These are phyloP conservation scores for Leucaena leucocephala DNA, from an alignment of 306 rosid species.

Conservation along the genomic window DNA sequence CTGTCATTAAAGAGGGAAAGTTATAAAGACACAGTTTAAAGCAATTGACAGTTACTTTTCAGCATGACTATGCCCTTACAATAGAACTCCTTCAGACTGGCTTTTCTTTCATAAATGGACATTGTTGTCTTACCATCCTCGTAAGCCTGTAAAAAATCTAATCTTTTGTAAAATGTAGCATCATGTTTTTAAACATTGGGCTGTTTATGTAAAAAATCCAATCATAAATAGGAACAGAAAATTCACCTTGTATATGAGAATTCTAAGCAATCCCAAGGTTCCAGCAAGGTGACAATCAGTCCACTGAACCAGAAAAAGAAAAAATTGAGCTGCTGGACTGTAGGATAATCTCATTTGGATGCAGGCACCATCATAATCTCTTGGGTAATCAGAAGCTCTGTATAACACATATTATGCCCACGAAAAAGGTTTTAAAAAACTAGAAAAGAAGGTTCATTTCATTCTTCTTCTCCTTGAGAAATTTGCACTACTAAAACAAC, in stretches of 20 bases:
- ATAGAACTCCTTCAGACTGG: conserved; percentile 86
- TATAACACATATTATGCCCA: conserved; percentile 3
- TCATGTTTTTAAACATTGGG: neutral
- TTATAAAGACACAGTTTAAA: conserved; percentile 7
- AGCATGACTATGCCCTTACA: conserved; percentile 49
- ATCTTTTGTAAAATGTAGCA: conserved; percentile 25
- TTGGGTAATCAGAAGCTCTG: conserved; percentile 83
- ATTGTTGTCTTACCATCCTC: conserved; percentile 81
- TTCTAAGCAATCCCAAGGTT: conserved; percentile 75
- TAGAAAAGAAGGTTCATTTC: neutral
- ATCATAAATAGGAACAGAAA: neutral
- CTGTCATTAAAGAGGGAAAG: conserved; percentile 46
- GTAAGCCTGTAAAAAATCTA: conserved; percentile 54
- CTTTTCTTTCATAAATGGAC: conserved; percentile 71
- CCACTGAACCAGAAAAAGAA: conserved; percentile 83
- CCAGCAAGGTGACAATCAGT: conserved; percentile 88
- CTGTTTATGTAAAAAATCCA: neutral
- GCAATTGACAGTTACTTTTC: conserved; percentile 7
- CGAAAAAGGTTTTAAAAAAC: neutral
- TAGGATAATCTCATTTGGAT: conserved; percentile 85
- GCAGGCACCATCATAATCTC: conserved; percentile 67
- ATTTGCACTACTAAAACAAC: neutral
- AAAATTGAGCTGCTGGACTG: conserved; percentile 74
- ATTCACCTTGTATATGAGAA: conserved; percentile 80
- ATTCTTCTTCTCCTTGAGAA: neutral